phyloP scores from a whole-genome alignment of 176 grass and related monocot species.

The bread wheat (Triticum aestivum) region DNA sequence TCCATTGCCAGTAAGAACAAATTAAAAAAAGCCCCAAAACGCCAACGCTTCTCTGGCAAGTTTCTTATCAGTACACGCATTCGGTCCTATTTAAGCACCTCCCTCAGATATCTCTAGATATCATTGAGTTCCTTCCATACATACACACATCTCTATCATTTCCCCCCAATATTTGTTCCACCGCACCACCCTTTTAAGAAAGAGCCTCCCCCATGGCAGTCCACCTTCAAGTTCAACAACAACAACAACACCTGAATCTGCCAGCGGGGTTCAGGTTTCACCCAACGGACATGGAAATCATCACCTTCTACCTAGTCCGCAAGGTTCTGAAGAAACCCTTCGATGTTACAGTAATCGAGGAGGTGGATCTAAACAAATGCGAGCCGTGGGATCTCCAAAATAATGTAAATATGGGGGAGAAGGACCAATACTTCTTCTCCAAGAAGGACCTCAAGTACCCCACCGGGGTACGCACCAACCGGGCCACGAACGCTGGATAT shows the following conservation, averaged over 20 bases:
- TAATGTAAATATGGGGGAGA: slow-evolving; percentile 49
- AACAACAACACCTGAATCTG: background rate
- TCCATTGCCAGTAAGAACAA: background rate
- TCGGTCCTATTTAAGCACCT: background rate
- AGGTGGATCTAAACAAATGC: slow-evolving; percentile 57
- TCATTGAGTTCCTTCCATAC: background rate
- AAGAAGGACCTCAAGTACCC: slow-evolving; percentile 61
- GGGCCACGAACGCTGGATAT: slow-evolving; percentile 43
- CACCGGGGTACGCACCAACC: slow-evolving; percentile 42
- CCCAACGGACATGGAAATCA: slow-evolving; percentile 63
- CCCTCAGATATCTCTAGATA: background rate
- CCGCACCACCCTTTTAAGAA: background rate
- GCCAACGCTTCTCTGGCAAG: background rate
- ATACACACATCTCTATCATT: background rate
- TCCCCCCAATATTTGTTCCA: background rate
- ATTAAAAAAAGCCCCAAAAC: background rate
- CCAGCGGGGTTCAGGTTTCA: slow-evolving; percentile 65
- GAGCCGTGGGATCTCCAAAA: slow-evolving; percentile 76
- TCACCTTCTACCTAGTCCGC: slow-evolving; percentile 53
- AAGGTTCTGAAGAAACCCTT: slow-evolving; percentile 43
- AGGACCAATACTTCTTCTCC: slow-evolving; percentile 58
- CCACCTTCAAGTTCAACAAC: background rate
- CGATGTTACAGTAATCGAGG: slow-evolving; percentile 37
- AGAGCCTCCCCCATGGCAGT: slow-evolving; percentile 34
- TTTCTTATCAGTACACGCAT: background rate